Percentiles rank a stretch among this genome's conserved stretches.
Evolutionary conservation across 1,139 yeast species (phyloP).

Genomic region (Yamadazyma diddensiae): DNA sequence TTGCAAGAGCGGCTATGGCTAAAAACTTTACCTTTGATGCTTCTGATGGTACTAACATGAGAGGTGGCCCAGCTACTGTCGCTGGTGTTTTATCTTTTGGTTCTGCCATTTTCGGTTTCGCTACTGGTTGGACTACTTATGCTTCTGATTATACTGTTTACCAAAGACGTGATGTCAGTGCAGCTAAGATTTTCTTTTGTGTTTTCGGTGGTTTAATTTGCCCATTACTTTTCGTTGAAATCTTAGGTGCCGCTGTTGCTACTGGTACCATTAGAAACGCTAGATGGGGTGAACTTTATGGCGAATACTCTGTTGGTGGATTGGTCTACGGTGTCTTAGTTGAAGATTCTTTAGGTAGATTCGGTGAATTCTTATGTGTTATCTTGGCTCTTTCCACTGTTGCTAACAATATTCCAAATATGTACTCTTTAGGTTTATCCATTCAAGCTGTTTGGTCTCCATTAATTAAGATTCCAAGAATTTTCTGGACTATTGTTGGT

Average conservation of each 20-base stretch:
- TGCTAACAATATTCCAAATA: slow-evolving; percentile 88
- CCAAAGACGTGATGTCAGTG: slow-evolving; percentile 62
- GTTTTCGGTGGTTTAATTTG: slow-evolving; percentile 60
- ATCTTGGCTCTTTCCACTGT: slow-evolving; percentile 78
- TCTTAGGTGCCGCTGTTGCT: slow-evolving; percentile 85
- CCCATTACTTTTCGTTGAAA: slow-evolving; percentile 72
- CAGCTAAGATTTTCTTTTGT: slow-evolving; percentile 57
- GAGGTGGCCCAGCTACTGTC: slow-evolving; percentile 60
- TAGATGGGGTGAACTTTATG: slow-evolving; percentile 52
- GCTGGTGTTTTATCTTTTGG: slow-evolving; percentile 83
- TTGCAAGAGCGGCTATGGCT: slow-evolving; percentile 70
- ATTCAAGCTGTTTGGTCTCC: slow-evolving; percentile 81
- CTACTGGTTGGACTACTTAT: slow-evolving; percentile 93
- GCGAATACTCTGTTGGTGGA: slow-evolving; percentile 69
- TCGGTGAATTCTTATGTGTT: slow-evolving; percentile 89
- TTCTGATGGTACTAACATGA: slow-evolving; percentile 32
- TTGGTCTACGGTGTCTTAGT: slow-evolving; percentile 75
- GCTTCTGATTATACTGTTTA: slow-evolving; percentile 92
- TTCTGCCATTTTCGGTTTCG: slow-evolving; percentile 81
- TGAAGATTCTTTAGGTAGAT: slow-evolving; percentile 76
- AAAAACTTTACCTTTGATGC: slow-evolving; percentile 45
- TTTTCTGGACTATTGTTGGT: slow-evolving; percentile 75
- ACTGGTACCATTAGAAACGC: slow-evolving; percentile 53
- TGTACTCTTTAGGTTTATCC: slow-evolving; percentile 82
- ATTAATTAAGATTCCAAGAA: slow-evolving; percentile 71